Conservation (phyloP, 495 filamentous ascomycete species). For the Bathelium albidoporum region DNA sequence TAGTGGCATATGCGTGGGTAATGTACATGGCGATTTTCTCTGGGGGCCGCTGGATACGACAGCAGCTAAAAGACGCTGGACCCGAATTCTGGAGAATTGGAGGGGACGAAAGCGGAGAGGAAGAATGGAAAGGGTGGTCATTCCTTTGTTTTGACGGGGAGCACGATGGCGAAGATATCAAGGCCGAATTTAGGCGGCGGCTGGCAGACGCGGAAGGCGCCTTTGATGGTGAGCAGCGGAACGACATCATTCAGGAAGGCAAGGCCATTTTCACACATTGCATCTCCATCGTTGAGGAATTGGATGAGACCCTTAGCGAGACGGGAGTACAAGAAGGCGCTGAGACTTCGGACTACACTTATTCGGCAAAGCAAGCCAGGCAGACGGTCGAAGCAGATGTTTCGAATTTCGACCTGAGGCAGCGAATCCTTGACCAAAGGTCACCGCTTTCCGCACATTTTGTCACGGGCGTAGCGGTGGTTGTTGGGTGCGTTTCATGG, state of each 20-base stretch:
- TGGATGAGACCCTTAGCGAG: constrained; percentile 22
- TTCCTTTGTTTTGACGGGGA: constrained; percentile 29
- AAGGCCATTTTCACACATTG: constrained; percentile 34
- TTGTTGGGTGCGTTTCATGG: not conserved
- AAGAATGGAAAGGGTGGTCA: constrained; percentile 16
- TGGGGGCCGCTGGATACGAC: constrained; percentile 45
- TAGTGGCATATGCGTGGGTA: constrained; percentile 49
- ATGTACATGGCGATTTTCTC: constrained; percentile 51
- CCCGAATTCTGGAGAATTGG: constrained; percentile 34
- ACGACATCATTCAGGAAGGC: constrained; percentile 41
- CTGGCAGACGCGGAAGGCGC: constrained; percentile 31
- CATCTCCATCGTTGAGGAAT: constrained; percentile 30
- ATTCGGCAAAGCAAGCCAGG: not conserved
- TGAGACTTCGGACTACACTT: not conserved
- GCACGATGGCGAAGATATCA: constrained; percentile 34
- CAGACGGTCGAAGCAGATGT: not conserved
- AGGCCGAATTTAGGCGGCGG: constrained; percentile 31
- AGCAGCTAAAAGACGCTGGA: constrained; percentile 34
- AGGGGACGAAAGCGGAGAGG: not conserved
- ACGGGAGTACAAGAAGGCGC: constrained; percentile 7
- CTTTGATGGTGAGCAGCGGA: constrained; percentile 34
- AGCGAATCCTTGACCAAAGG: not conserved
- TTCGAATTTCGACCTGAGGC: not conserved
- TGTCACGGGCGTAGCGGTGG: not conserved
- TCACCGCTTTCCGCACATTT: not conserved